phyloP scores from a whole-genome alignment of 2,329 filamentous ascomycete species.

The Tolypocladium guangdongense region DNA sequence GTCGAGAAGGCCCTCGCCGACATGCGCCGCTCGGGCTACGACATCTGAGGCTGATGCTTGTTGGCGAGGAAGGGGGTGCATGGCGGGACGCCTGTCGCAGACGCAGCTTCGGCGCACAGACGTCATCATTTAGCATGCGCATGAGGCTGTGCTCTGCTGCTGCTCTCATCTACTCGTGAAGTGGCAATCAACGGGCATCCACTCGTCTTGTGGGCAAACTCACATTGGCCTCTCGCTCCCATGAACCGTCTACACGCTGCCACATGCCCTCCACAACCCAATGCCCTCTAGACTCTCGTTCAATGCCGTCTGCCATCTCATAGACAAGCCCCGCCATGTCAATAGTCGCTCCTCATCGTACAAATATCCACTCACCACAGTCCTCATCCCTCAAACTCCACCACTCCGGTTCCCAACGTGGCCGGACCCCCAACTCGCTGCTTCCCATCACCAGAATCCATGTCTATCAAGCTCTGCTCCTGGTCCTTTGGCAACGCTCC shows the following conservation, averaged over 20 bases:
- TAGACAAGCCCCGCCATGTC: background rate
- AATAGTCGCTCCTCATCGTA: background rate
- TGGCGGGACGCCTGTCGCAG: too few relatives aligned
- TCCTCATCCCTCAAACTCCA: slow-evolving; percentile 30
- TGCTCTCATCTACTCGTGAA: background rate
- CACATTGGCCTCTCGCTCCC: background rate
- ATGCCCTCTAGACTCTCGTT: background rate
- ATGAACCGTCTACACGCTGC: background rate
- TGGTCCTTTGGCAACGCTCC: slow-evolving; percentile 29
- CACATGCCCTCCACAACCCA: background rate
- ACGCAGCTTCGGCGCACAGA: background rate
- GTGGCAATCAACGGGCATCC: background rate
- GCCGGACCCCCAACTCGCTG: slow-evolving; percentile 15
- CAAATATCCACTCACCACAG: background rate
- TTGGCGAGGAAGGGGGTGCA: too few relatives aligned
- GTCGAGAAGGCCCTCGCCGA: slow-evolving; percentile 16
- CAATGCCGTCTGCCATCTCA: background rate
- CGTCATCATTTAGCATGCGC: background rate
- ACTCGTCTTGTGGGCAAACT: background rate
- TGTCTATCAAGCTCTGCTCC: slow-evolving; percentile 24
- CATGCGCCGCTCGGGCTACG: slow-evolving; percentile 14
- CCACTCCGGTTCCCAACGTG: slow-evolving; percentile 23
- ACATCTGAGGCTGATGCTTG: slow-evolving; percentile 5
- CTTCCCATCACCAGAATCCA: slow-evolving; percentile 14
- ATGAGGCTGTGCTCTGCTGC: background rate